phyloP scores from a whole-genome alignment of 257 asterid genomes.

The Parsonsia alboflavescens region DNA sequence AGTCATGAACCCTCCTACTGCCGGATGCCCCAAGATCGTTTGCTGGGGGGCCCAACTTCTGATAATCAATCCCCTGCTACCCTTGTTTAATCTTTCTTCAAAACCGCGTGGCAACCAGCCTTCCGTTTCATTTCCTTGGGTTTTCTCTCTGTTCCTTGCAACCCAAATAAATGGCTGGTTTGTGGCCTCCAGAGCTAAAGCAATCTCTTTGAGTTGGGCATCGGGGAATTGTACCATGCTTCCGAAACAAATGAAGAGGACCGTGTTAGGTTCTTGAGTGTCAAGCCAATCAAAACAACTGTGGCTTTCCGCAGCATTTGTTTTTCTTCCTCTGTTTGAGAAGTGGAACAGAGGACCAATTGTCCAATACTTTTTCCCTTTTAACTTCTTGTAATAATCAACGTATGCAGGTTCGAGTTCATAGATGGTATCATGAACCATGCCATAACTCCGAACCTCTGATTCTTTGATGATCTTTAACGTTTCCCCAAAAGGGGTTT shows the following conservation, averaged over 20 bases:
- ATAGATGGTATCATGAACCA: constrained; percentile 15
- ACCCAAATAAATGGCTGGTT: constrained; percentile 24
- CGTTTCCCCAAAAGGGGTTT: neutral
- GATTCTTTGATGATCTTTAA: neutral
- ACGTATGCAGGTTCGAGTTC: constrained; percentile 27
- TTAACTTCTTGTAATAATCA: constrained; percentile 16
- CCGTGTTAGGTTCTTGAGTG: neutral
- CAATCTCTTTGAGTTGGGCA: constrained; percentile 25
- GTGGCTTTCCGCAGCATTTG: neutral
- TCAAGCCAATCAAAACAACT: neutral
- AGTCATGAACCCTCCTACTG: constrained; percentile 27
- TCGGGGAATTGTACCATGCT: neutral
- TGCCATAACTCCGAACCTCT: constrained; percentile 21
- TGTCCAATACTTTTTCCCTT: constrained; percentile 12
- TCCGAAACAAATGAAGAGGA: neutral
- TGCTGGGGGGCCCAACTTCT: constrained; percentile 31
- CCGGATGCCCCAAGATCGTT: constrained; percentile 19
- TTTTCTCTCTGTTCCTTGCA: neutral
- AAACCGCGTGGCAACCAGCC: constrained; percentile 25
- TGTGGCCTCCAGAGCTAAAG: constrained; percentile 20
- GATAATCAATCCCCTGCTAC: constrained; percentile 21
- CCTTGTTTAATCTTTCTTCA: constrained; percentile 8
- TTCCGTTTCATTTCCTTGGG: neutral
- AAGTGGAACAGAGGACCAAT: constrained; percentile 28
- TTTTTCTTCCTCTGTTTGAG: neutral